Evolutionary conservation across 1,284 basidiomycete genomes (phyloP), one percentile per base, ranked within the genome.

Genomic region (Ganoderma resinaceum): DNA sequence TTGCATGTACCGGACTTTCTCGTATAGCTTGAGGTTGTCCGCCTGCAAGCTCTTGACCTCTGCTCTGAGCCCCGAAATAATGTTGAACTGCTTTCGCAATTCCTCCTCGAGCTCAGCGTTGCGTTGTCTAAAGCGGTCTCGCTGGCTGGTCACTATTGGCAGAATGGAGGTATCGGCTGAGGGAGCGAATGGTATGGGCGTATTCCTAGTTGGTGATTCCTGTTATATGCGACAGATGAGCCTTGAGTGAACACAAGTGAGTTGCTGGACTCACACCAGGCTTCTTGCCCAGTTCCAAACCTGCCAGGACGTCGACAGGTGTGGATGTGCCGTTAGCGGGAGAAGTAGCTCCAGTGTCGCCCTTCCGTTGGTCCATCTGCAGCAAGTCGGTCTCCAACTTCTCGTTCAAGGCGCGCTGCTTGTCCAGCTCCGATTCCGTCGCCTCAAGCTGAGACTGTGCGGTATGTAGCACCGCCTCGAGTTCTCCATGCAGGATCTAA

Each of bases 81-180:
- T 89, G 71, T 96, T 94, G 82, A 95, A 97, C 79, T 99, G 97
- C 74, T 92, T 95, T 59, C 96, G 92, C 9, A 99, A 87, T 82
- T 99, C 96, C 91, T 99, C 96, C 82, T 99, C 97, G 12, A 99
- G 87, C 78, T 99, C 97, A 23, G 95, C 93, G 77, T 99, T 99
- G 20, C 97, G 89, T 78, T 96, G 94, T 62, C 97, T 87, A 87
- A 99, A 99, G 6, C 97, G 89, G 78, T 99, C 97, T 67, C 97
- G 87, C 79, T 99, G 98, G 72, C 93, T 94, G 0, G 97, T 99
- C 46, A 99, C 97, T 73, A 99, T 99, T 0, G 96, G 96, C 18
- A 98, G 81, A 74, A 98, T 98, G 0, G 95, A 96, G 0, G 92
- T 94, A 76, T 98, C 96, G 5, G 93, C 91, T 5, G 91, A 89